These are phyloP conservation scores for Saccharomycopsis crataegensis DNA, from an alignment of 1,139 yeast genomes.

Conservation along the genomic window DNA sequence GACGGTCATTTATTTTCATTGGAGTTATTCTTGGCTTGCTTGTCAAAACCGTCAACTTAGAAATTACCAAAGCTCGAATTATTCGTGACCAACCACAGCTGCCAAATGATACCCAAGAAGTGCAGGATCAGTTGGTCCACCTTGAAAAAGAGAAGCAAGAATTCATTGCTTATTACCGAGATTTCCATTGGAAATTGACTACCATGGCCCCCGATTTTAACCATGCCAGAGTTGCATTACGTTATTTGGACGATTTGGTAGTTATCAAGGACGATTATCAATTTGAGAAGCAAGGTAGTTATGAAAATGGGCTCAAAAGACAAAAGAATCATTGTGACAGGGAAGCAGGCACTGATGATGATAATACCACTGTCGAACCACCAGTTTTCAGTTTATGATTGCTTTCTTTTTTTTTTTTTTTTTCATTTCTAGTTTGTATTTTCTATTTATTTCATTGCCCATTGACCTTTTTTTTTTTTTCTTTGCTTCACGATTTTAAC, in stretches of 20 bases:
- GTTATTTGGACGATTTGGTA: constrained; percentile 14
- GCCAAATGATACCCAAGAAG: neutral
- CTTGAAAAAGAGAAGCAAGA: constrained; percentile 3
- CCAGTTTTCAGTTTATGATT: no score
- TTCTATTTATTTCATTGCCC: no score
- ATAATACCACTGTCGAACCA: no score
- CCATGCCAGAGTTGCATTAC: constrained; percentile 17
- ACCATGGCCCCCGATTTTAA: constrained; percentile 19
- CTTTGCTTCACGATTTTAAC: no score
- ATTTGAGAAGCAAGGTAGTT: neutral
- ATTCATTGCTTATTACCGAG: constrained; percentile 11
- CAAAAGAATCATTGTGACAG: no score
- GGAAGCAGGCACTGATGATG: no score
- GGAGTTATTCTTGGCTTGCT: constrained; percentile 22
- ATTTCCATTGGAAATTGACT: constrained; percentile 18
- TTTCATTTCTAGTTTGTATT: no score
- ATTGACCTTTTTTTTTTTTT: no score
- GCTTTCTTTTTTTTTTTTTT: no score
- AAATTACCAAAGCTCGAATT: neutral
- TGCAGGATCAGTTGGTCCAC: neutral
- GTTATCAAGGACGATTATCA: constrained; percentile 7
- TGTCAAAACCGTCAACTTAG: constrained; percentile 17
- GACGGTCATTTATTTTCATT: constrained; percentile 23
- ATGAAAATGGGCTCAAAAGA: no score
- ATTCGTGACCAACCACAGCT: no score